These are phyloP conservation scores for Lentinula detonsa DNA, from an alignment of 768 basidiomycete genomes.

Conservation along the genomic window DNA sequence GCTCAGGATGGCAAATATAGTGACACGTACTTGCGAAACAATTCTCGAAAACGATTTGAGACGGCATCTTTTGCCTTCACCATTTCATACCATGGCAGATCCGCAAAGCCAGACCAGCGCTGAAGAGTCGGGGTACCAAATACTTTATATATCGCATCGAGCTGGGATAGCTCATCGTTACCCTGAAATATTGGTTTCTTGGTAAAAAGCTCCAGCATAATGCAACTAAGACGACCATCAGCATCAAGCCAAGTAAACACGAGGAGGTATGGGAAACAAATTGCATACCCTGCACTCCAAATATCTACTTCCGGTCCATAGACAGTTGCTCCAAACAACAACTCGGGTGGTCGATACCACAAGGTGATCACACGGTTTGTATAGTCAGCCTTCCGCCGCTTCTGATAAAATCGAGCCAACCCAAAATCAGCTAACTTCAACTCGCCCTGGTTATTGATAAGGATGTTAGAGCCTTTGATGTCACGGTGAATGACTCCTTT, in stretches of 20 bases:
- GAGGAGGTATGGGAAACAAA: background rate
- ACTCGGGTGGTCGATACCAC: constrained; percentile 96
- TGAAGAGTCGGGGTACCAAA: constrained; percentile 83
- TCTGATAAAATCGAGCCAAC: constrained; percentile 93
- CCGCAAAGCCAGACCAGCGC: constrained; percentile 77
- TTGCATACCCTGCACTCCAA: constrained; percentile 92
- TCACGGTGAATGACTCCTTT: constrained; percentile 97
- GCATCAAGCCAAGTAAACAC: background rate
- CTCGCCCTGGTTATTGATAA: constrained; percentile 86
- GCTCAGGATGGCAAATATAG: background rate
- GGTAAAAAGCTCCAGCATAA: constrained; percentile 96
- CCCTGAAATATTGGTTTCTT: constrained; percentile 98
- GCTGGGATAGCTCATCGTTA: constrained; percentile 94
- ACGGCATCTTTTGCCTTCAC: constrained; percentile 80
- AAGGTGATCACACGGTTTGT: constrained; percentile 99
- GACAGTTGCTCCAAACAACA: constrained; percentile 90
- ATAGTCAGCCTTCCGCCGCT: constrained; percentile 84
- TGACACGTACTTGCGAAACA: constrained; percentile 74
- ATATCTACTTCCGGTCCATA: constrained; percentile 98
- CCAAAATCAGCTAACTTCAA: constrained; percentile 98
- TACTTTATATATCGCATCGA: constrained; percentile 87
- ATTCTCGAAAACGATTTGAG: constrained; percentile 71
- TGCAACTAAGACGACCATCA: constrained; percentile 58
- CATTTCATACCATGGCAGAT: constrained; percentile 98
- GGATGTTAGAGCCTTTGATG: constrained; percentile 98